These are phyloP conservation scores for Lichtheimia hyalospora DNA, from an alignment of 371 early-diverging fungal species.

Conservation along the genomic window DNA sequence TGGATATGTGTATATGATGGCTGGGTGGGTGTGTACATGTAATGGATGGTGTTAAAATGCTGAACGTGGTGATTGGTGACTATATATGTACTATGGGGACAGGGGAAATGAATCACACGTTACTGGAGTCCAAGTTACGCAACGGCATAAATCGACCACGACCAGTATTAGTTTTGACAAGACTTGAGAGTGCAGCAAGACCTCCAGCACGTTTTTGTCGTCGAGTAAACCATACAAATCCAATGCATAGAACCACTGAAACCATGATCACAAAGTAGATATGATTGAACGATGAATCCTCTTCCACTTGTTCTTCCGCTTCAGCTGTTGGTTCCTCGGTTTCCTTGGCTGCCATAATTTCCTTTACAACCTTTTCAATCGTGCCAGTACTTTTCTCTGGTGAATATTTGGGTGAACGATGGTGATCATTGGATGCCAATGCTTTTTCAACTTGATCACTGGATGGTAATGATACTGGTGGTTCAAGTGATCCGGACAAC, in stretches of 20 bases:
- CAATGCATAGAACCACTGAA: slow-evolving; percentile 24
- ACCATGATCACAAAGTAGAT: slow-evolving; percentile 23
- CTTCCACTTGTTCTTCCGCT: neutral
- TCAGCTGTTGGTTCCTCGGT: slow-evolving; percentile 5
- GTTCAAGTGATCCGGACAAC: slow-evolving; percentile 30
- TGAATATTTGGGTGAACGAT: slow-evolving; percentile 29
- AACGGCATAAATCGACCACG: slow-evolving; percentile 38
- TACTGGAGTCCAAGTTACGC: slow-evolving; percentile 25
- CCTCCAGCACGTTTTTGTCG: slow-evolving; percentile 17
- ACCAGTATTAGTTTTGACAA: slow-evolving; percentile 17
- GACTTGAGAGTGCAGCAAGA: slow-evolving; percentile 27
- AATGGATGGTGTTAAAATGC: too few species aligned
- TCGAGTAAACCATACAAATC: slow-evolving; percentile 25
- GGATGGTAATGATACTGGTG: slow-evolving; percentile 16
- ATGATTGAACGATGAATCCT: slow-evolving; percentile 4
- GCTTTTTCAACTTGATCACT: slow-evolving; percentile 12
- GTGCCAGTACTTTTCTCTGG: slow-evolving; percentile 25
- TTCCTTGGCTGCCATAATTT: slow-evolving; percentile 23
- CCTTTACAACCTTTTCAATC: slow-evolving; percentile 23
- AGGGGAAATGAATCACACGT: neutral
- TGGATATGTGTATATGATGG: too few species aligned
- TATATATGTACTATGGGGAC: too few species aligned
- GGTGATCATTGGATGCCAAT: slow-evolving; percentile 10
- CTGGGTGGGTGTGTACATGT: too few species aligned
- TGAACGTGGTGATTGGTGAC: too few species aligned